Evolutionary conservation across 176 grass and related monocot genomes (phyloP).

Genomic region (Otatea glauca): DNA sequence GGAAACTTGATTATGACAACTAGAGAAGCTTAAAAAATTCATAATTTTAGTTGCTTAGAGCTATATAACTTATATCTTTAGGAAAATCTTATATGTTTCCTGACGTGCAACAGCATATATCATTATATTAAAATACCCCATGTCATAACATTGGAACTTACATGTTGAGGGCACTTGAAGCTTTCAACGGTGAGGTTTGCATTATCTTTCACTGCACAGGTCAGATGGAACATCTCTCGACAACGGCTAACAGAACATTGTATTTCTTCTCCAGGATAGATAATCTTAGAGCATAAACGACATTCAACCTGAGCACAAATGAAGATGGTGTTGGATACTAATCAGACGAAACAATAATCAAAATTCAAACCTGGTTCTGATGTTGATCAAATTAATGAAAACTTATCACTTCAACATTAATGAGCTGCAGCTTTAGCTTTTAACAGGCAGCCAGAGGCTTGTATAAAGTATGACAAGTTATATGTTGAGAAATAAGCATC

Average conservation of each 20-base stretch:
- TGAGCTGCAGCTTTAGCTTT: not conserved
- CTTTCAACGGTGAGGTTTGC: slow-evolving; percentile 44
- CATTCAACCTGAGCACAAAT: slow-evolving; percentile 76
- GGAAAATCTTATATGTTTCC: slow-evolving; percentile 9
- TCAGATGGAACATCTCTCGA: slow-evolving; percentile 58
- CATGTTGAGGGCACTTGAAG: slow-evolving; percentile 85
- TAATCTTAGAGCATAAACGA: slow-evolving; percentile 62
- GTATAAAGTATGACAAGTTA: not conserved
- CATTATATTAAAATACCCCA: slow-evolving; percentile 16
- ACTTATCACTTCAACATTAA: not conserved
- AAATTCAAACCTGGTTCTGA: slow-evolving; percentile 2
- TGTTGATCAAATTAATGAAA: slow-evolving; percentile 27
- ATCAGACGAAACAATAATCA: slow-evolving; percentile 20
- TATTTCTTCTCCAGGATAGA: slow-evolving; percentile 69
- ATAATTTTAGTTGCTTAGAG: not conserved
- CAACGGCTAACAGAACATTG: slow-evolving; percentile 65
- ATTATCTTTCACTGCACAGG: slow-evolving; percentile 55
- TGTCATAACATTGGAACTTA: slow-evolving; percentile 49
- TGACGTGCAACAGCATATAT: slow-evolving; percentile 3
- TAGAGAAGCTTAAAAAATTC: slow-evolving; percentile 7
- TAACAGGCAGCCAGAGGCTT: slow-evolving; percentile 6
- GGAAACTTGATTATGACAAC: not conserved
- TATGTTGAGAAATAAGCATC: not conserved
- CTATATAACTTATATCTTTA: slow-evolving; percentile 32
- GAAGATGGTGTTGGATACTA: slow-evolving; percentile 38